These are phyloP conservation scores for Eucalyptus urophylla DNA, from an alignment of 345 rosid genomes.

Conservation along the genomic window DNA sequence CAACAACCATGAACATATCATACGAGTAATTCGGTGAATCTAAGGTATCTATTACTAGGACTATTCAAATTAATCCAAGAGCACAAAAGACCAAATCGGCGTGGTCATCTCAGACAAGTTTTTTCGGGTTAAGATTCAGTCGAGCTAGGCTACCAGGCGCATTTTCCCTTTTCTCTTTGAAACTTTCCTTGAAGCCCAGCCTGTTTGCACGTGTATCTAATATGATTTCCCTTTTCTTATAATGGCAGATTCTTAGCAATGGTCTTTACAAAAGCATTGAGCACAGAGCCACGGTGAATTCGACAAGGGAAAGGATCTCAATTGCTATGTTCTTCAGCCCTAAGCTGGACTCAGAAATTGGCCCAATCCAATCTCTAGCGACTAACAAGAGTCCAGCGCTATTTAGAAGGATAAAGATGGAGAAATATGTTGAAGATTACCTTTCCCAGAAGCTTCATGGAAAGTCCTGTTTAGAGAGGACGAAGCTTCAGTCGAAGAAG, in stretches of 20 bases:
- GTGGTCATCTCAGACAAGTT: background rate
- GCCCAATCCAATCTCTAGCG: background rate
- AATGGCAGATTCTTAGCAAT: background rate
- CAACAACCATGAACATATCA: background rate
- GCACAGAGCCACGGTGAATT: background rate
- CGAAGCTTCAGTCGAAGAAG: background rate
- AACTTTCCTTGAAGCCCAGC: background rate
- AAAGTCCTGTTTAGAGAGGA: background rate
- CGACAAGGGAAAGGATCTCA: background rate
- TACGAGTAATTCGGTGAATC: background rate
- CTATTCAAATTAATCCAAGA: background rate
- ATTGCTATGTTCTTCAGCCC: background rate
- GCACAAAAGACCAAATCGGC: background rate
- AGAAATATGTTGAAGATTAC: background rate
- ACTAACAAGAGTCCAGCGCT: background rate
- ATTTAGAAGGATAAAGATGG: background rate
- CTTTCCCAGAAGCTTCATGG: background rate
- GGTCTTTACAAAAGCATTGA: conserved; percentile 5
- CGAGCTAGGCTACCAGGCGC: background rate
- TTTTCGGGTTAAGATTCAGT: background rate
- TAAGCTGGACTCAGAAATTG: conserved; percentile 1
- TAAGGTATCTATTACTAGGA: background rate
- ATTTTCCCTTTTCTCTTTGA: background rate
- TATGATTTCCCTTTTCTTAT: background rate
- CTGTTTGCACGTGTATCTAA: background rate